Evolutionary conservation across 1,284 basidiomycete species (phyloP), one percentile per base, ranked within the genome.

Genomic region (Ceratorhiza oryzae-sativae): DNA sequence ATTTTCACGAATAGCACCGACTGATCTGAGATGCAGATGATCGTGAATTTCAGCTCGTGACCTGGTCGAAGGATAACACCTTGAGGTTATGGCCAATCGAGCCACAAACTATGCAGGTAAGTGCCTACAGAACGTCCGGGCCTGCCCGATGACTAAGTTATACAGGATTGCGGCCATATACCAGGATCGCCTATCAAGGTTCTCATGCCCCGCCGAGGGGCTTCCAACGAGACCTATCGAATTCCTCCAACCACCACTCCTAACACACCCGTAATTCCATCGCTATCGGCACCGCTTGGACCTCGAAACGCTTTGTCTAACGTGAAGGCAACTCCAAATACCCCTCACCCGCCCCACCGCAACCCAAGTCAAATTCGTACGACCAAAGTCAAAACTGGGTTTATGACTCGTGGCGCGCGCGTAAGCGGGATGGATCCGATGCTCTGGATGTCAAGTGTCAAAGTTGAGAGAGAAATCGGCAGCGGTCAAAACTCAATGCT

Each of bases 31-130:
- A 34, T n/a, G 72, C 77, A 85, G 88, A 89, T 71, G 86, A 88
- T 78, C 85, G 88, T 9, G 89, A 92, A 72, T 96, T 95, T 79
- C 95, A 97, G 79, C 85, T 99, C 2, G 93, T 99, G 61, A 98
- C 96, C 0, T 98, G 96, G 97, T 94, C 93, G 1, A 97, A 96
- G 80, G 97, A 98, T 78, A 88, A 94, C 51, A 97, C 93, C 0
- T 82, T 99, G 41, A 84, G 94, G 9, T 92, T 98, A 76, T 98
- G 95, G 94, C 95, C 95, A 0, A 84, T 98, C 3, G 87, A 90
- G 59, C 80, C 83, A 0, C 90, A 92, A 49, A 85, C 86, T 30
- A 88, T 92, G 82, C 84, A 89, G 83, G 90, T 86, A 76, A 41
- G 78, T 56, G 18, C 30, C 53, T 30, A 27, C 49, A 30, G 9